Evolutionary conservation across 2,329 filamentous ascomycete species (phyloP).

Genomic region (Aspergillus uvarum): DNA sequence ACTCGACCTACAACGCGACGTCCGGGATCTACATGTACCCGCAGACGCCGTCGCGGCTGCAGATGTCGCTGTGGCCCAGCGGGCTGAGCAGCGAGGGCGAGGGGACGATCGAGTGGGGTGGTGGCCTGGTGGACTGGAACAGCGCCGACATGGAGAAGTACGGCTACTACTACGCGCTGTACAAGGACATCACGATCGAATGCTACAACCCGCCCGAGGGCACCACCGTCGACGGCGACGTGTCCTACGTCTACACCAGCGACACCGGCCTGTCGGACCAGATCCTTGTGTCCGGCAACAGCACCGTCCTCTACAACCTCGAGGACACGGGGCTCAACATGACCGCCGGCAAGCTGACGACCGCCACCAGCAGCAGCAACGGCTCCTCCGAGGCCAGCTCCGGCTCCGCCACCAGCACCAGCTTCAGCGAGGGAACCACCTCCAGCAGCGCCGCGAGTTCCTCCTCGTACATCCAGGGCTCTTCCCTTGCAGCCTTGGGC

Average conservation of each 20-base stretch:
- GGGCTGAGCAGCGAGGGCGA: not conserved
- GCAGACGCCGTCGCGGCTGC: constrained; percentile 3
- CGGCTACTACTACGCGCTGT: constrained; percentile 7
- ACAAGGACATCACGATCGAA: constrained; percentile 5
- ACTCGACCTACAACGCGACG: constrained; percentile 4
- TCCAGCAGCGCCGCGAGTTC: not conserved
- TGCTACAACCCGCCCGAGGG: constrained; percentile 1
- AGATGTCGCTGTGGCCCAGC: constrained; percentile 6
- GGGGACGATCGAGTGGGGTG: constrained; percentile 6
- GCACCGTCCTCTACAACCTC: constrained; percentile 4
- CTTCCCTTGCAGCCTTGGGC: not conserved
- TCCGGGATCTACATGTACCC: constrained; percentile 2
- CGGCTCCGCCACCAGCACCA: not conserved
- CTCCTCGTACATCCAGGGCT: not conserved
- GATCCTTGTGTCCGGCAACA: constrained; percentile 1
- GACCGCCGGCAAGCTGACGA: not conserved
- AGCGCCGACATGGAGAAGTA: constrained; percentile 3
- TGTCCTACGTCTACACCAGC: constrained; percentile 3
- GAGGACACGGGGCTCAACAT: constrained; percentile 6
- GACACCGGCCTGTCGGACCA: constrained; percentile 3
- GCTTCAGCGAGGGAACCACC: not conserved
- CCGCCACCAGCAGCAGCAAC: not conserved
- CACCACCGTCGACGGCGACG: not conserved
- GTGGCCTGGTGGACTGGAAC: constrained; percentile 3
- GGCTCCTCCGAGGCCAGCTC: not conserved